Evolutionary conservation across 129 eudicot genomes (phyloP).

Genomic region (Escallonia rubra): DNA sequence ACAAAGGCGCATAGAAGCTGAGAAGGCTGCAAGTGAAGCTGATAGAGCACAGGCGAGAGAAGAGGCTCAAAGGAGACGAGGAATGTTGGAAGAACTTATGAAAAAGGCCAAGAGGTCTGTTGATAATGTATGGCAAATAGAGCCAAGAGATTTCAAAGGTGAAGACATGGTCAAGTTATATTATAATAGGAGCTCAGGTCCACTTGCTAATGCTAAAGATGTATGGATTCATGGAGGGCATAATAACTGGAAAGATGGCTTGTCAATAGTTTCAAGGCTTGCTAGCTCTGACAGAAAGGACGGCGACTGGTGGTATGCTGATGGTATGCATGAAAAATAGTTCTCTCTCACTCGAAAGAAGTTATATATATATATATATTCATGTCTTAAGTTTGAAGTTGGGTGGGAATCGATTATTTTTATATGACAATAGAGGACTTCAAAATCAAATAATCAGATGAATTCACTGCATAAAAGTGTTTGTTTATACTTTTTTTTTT

Average conservation of each 20-base stretch:
- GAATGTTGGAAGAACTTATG: slow-evolving; percentile 48
- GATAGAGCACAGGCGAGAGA: slow-evolving; percentile 70
- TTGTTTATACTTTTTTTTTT: too few species aligned
- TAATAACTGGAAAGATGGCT: slow-evolving; percentile 79
- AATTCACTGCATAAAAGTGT: too few species aligned
- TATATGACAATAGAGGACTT: too few species aligned
- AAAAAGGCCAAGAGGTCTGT: slow-evolving; percentile 43
- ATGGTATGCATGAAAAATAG: slow-evolving; percentile 48
- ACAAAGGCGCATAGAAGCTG: slow-evolving; percentile 72
- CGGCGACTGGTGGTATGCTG: slow-evolving; percentile 91
- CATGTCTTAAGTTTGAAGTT: background rate
- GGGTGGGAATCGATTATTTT: too few species aligned
- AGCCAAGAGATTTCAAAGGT: slow-evolving; percentile 66
- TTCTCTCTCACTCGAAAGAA: slow-evolving; percentile 1
- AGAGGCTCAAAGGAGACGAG: slow-evolving; percentile 64
- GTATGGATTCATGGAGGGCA: slow-evolving; percentile 93
- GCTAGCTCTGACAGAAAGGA: slow-evolving; percentile 41
- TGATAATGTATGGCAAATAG: slow-evolving; percentile 64
- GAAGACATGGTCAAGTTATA: slow-evolving; percentile 56
- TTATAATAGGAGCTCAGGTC: slow-evolving; percentile 73
- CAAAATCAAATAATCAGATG: too few species aligned
- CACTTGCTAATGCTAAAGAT: slow-evolving; percentile 62
- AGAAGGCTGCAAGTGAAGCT: slow-evolving; percentile 64
- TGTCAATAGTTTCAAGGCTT: slow-evolving; percentile 73
- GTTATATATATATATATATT: background rate